A percentile compares a stretch with the other conserved stretches of the same genome.
Evolutionary conservation across 1,139 yeast species (phyloP).

Genomic region (Debaryomyces udenii): DNA sequence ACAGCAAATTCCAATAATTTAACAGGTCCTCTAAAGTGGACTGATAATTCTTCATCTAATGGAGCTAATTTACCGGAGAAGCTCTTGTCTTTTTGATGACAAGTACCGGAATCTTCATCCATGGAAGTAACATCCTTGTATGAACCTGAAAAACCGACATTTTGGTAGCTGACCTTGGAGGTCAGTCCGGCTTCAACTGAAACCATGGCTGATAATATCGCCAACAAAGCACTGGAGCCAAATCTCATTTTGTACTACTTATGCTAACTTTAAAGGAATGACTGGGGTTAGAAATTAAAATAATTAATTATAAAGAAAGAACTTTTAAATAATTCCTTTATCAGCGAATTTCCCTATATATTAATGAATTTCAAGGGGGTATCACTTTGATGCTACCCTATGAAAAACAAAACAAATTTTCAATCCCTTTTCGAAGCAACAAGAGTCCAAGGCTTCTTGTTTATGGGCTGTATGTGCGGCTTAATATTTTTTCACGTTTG

Average conservation of each 20-base stretch:
- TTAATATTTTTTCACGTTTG: constrained; percentile 1
- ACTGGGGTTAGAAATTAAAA: constrained; percentile 19
- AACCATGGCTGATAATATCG: constrained; percentile 14
- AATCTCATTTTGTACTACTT: constrained; percentile 19
- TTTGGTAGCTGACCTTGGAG: constrained; percentile 64
- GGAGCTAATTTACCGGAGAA: constrained; percentile 72
- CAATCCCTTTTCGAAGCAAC: too few species aligned
- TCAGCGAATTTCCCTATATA: constrained; percentile 6
- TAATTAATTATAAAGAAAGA: neutral
- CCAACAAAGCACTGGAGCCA: constrained; percentile 15
- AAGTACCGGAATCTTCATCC: constrained; percentile 49
- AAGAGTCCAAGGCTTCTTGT: neutral
- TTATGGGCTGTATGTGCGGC: constrained; percentile 4
- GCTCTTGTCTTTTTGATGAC: constrained; percentile 53
- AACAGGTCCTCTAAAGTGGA: constrained; percentile 81
- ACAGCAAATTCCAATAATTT: constrained; percentile 65
- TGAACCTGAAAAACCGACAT: constrained; percentile 69
- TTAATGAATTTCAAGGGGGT: constrained; percentile 6
- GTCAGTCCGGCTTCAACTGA: constrained; percentile 19
- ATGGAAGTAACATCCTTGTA: constrained; percentile 61
- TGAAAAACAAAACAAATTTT: too few species aligned
- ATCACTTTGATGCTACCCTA: neutral
- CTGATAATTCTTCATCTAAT: constrained; percentile 69
- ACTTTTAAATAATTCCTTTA: constrained; percentile 4
- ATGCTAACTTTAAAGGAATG: constrained; percentile 19